Percentiles rank a stretch among this genome's conserved stretches.
phyloP scores from a whole-genome alignment of 2,329 filamentous ascomycete species.

The Penicillium sclerotiorum region DNA sequence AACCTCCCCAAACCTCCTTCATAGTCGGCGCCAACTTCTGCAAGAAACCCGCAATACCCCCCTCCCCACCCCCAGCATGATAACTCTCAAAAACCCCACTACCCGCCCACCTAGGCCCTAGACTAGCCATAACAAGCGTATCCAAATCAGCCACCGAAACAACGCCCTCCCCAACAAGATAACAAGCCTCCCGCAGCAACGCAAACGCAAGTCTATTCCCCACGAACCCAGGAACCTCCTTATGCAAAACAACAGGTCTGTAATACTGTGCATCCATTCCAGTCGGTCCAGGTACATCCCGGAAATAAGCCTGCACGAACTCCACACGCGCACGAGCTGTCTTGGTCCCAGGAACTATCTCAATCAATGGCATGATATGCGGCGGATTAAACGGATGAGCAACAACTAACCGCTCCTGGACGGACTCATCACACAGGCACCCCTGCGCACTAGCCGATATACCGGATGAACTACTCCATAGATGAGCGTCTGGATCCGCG shows the following conservation, averaged over 20 bases:
- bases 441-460: constrained; percentile 57
- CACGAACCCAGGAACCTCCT: constrained; percentile 59
- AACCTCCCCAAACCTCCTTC: constrained; percentile 56
- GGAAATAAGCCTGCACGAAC: constrained; percentile 45
- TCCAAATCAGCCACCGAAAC: constrained; percentile 58
- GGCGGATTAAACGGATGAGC: constrained; percentile 66
- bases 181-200: constrained; percentile 57
- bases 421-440: constrained; percentile 38
- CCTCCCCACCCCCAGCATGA: constrained; percentile 59
- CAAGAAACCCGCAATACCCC: constrained; percentile 57
- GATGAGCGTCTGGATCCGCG: constrained; percentile 48
- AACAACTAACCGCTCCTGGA: constrained; percentile 51
- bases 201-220: constrained; percentile 62
- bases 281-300: constrained; percentile 15
- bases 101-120: constrained; percentile 59
- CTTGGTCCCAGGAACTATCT: constrained; percentile 56
- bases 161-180: constrained; percentile 57
- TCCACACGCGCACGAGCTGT: constrained; percentile 39
- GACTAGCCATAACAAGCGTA: constrained; percentile 52
- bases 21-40: constrained; percentile 60
- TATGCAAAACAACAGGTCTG: constrained; percentile 53
- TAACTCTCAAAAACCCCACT: constrained; percentile 62
- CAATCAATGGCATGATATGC: constrained; percentile 63
- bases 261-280: constrained; percentile 17
- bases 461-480: constrained; percentile 63